Evolutionary conservation across 75 land plant genomes (phyloP).

Genomic region (Pseudotsuga menziesii): DNA sequence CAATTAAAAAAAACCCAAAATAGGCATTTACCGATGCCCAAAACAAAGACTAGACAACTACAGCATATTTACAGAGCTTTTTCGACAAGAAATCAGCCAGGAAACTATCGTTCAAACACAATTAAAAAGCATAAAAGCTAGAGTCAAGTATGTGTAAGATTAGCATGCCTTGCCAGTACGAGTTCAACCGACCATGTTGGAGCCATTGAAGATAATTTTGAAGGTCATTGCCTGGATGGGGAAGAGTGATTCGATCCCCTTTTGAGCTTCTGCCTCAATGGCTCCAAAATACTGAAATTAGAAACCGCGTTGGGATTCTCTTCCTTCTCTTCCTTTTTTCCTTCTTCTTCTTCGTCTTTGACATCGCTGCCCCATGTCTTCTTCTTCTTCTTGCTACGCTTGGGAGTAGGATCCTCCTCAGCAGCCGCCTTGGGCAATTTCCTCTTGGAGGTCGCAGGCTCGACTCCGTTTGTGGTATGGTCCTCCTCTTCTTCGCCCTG

Average conservation of each 20-base stretch:
- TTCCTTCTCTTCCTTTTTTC: conserved; percentile 19
- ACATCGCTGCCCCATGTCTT: conserved; percentile 17
- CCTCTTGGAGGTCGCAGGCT: conserved; percentile 16
- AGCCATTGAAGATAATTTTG: conserved; percentile 60
- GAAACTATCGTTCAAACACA: neutral
- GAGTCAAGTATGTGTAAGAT: neutral
- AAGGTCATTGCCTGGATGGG: conserved; percentile 97
- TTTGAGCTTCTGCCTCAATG: conserved; percentile 62
- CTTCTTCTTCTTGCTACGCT: conserved; percentile 42
- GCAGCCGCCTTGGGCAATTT: conserved; percentile 23
- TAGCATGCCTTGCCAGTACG: conserved; percentile 88
- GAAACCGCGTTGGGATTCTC: conserved; percentile 64
- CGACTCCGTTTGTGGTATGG: conserved; percentile 39
- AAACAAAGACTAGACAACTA: too few species aligned
- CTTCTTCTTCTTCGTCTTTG: conserved; percentile 11
- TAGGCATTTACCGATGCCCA: too few species aligned
- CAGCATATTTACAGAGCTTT: too few species aligned
- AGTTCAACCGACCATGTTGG: conserved; percentile 91
- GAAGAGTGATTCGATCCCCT: conserved; percentile 86
- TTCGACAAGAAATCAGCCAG: too few species aligned
- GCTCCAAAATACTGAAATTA: conserved; percentile 73
- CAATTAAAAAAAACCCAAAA: neutral
- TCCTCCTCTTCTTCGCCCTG: conserved; percentile 17
- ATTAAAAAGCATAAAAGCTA: neutral
- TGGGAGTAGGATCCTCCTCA: conserved; percentile 8